Base-by-base conservation (phyloP, 2,329 filamentous ascomycete species). In the Alternaria hordeiaustralica region DNA sequence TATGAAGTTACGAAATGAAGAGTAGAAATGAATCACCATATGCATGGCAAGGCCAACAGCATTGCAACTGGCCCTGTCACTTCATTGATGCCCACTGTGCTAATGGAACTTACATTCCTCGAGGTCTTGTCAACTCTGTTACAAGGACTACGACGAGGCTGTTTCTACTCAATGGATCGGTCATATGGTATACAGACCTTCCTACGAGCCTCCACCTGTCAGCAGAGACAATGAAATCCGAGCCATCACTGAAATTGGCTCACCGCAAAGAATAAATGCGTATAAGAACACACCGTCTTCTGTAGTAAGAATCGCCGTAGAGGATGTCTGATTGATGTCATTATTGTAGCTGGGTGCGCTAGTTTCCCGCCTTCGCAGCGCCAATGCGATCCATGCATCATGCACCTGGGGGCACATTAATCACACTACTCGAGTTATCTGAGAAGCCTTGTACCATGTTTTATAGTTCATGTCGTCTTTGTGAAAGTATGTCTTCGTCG, bases 1-100 rank as follows among this genome's bases (percentile, higher is more conserved):
- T 15, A 51, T 57, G 57, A 60, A 45, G 28, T 60, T 20, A 59
- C n/a, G 47, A 62, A 36, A 26, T 50, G 18, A 18, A 21, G 20
- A 3, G 8, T 43, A 49, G 12, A 33, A 33, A 33, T 23, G 49
- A 51, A 33, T 51, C 8, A 18, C 5, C 33, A 41, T 10, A 41
- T 41, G 33, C 33, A 18, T 41, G 33, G 33, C 33, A 41, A 15
- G 0, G 15, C 33, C 33, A n/a, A 41, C 3, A 41, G 15, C 8
- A 41, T 5, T 10, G 1, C 1, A 10, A 41, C 15, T n/a, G 33
- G 33, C n/a, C 7, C 15, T 10, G 7, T 41, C 33, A 41, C 4
- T 9, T 7, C 33, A 41, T 41, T 9, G 33, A 41, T 41, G 33
- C 9, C 5, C 9, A n/a, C 33, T 41, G 4, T 41, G 33, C 15